phyloP scores from a whole-genome alignment of 306 rosid species.

The Prunus campanulata region DNA sequence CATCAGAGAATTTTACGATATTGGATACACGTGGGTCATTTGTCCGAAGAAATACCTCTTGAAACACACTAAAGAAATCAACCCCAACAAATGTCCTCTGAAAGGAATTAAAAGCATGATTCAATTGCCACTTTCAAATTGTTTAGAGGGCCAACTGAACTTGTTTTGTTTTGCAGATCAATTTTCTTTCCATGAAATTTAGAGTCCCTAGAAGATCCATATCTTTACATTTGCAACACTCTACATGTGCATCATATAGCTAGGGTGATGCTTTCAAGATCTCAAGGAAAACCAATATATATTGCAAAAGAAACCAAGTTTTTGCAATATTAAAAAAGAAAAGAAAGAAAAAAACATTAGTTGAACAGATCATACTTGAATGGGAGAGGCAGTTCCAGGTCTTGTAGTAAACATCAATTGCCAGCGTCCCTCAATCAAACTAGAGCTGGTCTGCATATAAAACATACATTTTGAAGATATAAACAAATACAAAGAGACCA shows the following conservation, averaged over 20 bases:
- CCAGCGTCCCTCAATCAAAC: conserved; percentile 86
- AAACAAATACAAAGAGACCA: background rate
- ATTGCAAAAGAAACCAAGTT: background rate
- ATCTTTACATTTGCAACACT: background rate
- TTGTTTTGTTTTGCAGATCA: too few species aligned
- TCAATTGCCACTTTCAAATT: background rate
- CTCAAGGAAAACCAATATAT: background rate
- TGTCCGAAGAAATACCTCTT: conserved; percentile 80
- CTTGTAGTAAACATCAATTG: conserved; percentile 89
- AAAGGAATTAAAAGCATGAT: conserved; percentile 13
- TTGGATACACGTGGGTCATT: conserved; percentile 85
- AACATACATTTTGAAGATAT: conserved; percentile 2
- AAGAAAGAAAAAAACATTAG: background rate
- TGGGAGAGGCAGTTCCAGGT: conserved; percentile 90
- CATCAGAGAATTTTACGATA: conserved; percentile 83
- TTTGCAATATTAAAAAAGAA: background rate
- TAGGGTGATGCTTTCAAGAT: background rate
- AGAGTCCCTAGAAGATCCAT: background rate
- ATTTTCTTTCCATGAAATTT: background rate
- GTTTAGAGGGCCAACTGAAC: background rate
- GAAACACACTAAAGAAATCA: conserved; percentile 78
- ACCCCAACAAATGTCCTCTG: conserved; percentile 98
- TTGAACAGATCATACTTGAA: conserved; percentile 52
- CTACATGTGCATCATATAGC: background rate
- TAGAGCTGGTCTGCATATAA: conserved; percentile 64